Conservation (phyloP, 306 rosid species). For the Rosa multiflora region DNA sequence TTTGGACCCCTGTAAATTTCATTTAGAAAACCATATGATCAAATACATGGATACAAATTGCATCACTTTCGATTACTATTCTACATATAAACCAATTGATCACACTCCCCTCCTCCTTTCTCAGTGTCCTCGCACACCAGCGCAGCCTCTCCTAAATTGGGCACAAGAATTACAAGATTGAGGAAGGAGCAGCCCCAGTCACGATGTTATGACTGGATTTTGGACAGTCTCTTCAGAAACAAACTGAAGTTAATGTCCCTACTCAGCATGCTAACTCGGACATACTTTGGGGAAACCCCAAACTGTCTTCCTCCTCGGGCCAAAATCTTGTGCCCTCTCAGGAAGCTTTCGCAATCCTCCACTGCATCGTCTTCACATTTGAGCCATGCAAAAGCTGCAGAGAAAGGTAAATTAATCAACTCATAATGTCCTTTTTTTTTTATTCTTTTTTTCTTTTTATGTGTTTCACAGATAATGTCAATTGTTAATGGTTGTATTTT, state of each 20-base stretch:
- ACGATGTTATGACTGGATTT: conserved; percentile 17
- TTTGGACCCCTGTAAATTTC: not conserved
- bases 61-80: not conserved
- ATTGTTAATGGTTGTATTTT: not conserved
- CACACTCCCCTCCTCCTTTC: not conserved
- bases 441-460: no score
- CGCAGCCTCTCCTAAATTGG: not conserved
- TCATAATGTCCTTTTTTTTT: not conserved
- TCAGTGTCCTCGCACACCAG: not conserved
- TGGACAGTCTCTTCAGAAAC: conserved; percentile 40
- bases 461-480: not conserved
- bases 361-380: conserved; percentile 26
- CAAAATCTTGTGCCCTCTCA: conserved; percentile 32
- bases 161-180: not conserved
- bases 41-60: not conserved
- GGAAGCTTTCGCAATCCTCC: conserved; percentile 43
- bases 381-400: conserved; percentile 55
- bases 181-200: not conserved
- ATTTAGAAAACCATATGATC: not conserved
- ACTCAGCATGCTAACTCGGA: conserved; percentile 45
- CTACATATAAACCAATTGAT: not conserved
- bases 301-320: conserved; percentile 41
- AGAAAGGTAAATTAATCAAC: not conserved
- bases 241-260: conserved; percentile 34
- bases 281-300: conserved; percentile 30